A percentile compares a stretch with the other conserved stretches of the same genome.
Conservation (phyloP, 2,329 filamentous ascomycete genomes). For the Camillea tinctor region DNA sequence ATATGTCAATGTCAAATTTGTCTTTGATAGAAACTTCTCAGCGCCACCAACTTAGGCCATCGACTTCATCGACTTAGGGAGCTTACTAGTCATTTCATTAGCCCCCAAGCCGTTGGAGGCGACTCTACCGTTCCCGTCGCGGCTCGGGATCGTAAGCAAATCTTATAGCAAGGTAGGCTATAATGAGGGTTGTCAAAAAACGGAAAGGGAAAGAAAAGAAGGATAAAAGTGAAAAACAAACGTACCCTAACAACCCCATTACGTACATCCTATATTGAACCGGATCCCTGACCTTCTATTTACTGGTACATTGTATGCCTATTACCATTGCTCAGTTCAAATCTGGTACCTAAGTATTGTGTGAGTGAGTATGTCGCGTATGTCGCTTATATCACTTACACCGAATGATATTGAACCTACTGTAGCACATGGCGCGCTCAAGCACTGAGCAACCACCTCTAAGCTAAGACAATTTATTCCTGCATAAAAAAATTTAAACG, state of each 20-base stretch:
- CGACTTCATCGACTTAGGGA: conserved; percentile 16
- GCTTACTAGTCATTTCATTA: conserved; percentile 15
- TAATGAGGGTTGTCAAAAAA: not conserved
- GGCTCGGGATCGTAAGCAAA: conserved; percentile 7
- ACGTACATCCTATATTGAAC: not conserved
- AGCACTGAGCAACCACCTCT: not conserved
- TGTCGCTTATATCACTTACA: not conserved
- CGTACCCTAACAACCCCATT: not conserved
- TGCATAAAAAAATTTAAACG: not conserved
- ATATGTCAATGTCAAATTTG: not conserved
- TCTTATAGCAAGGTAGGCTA: not conserved
- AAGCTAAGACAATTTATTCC: not conserved
- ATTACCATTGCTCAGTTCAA: not conserved
- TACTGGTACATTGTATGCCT: not conserved
- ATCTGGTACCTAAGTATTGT: not conserved
- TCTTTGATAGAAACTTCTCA: not conserved
- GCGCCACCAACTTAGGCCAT: conserved; percentile 3
- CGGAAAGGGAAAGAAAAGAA: no score
- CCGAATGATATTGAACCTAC: not conserved
- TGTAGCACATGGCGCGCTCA: not conserved
- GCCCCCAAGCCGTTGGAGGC: conserved; percentile 8
- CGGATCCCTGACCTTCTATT: not conserved
- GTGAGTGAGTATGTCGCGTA: not conserved
- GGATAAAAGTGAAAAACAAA: no score
- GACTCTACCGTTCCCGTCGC: conserved; percentile 5